Percentiles rank a stretch among this genome's conserved stretches.
Evolutionary conservation across 169 alveolate genomes (phyloP).

Genomic region (Sarcocystis neurona): DNA sequence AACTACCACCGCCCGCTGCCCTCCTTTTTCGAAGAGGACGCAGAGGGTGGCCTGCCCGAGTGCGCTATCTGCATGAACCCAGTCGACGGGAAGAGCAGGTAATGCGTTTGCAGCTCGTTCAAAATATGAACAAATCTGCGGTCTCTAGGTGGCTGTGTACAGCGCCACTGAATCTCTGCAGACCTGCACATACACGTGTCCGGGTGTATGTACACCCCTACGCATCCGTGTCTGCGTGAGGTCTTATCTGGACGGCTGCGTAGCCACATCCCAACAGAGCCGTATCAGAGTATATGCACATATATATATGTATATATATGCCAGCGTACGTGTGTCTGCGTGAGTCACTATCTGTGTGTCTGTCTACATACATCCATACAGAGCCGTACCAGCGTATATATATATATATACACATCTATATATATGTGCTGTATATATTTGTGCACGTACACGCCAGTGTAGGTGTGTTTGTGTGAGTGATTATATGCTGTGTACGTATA

Average conservation of each 20-base stretch:
- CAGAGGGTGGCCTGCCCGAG: constrained; percentile 79
- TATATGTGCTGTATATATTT: background rate
- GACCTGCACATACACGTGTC: background rate
- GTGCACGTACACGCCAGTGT: background rate
- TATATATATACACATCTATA: background rate
- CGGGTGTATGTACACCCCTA: background rate
- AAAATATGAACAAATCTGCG: too few relatives aligned
- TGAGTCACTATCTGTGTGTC: background rate
- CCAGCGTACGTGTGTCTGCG: too few relatives aligned
- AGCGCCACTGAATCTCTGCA: background rate
- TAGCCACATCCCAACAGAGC: too few relatives aligned
- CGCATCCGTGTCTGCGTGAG: background rate
- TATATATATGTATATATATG: too few relatives aligned
- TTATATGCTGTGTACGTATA: too few relatives aligned
- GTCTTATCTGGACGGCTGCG: background rate
- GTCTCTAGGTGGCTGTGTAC: background rate
- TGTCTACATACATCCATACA: background rate
- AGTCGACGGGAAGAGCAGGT: constrained; percentile 67
- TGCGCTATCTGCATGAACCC: constrained; percentile 84
- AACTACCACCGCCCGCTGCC: constrained; percentile 74
- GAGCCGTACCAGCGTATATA: background rate
- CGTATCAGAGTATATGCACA: too few relatives aligned
- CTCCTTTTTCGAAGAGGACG: constrained; percentile 55
- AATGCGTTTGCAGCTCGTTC: background rate
- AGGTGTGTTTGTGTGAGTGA: background rate